Evolutionary conservation across 495 filamentous ascomycete genomes (phyloP), one percentile per base, ranked within the genome.

Genomic region (Mycothermus thermophilus): DNA sequence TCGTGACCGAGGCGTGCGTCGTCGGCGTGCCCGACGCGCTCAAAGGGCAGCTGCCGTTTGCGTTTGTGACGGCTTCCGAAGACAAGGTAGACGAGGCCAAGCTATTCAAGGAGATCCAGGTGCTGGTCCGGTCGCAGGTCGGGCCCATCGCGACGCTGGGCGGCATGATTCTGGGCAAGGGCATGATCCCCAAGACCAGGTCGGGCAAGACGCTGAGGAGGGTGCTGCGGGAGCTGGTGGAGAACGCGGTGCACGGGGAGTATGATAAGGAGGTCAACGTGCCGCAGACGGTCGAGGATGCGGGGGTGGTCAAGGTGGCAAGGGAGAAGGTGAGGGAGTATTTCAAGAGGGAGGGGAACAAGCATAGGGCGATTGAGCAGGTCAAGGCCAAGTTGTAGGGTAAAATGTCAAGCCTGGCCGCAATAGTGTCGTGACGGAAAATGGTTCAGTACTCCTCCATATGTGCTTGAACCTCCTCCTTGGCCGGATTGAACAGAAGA

Each of bases 141-240:
- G 87, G 87, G 10, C 74, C 82, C 7, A 93, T 95, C 38, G 87
- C 87, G 1, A 71, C 69, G 2, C 60, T 95, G 0, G 83, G 83
- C 13, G 85, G 85, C 2, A 78, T 93, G 45, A 83, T 93, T 20
- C 74, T 80, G 41, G 80, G 83, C 6, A 72, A 73, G 26, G 82
- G 79, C n/a, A 86, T 93, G 72, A 93, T 94, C 32, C 86, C 87
- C 5, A 87, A 85, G 62, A 95, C 86, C 19, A 58, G 87, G 15
- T 82, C 75, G 17, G 87, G 87, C 4, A 94, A 94, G 70, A 93
- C 81, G 18, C 48, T 93, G 38, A 62, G 88, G 10, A 64, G 87
- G 36, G 82, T 90, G 19, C 48, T 93, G 58, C 66, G 77, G 30
- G 83, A 90, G 58, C 52, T 94, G 40, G 51, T 93, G 3, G 87